These are phyloP conservation scores for Apium graveolens DNA, from an alignment of 129 eudicot species.

Conservation along the genomic window DNA sequence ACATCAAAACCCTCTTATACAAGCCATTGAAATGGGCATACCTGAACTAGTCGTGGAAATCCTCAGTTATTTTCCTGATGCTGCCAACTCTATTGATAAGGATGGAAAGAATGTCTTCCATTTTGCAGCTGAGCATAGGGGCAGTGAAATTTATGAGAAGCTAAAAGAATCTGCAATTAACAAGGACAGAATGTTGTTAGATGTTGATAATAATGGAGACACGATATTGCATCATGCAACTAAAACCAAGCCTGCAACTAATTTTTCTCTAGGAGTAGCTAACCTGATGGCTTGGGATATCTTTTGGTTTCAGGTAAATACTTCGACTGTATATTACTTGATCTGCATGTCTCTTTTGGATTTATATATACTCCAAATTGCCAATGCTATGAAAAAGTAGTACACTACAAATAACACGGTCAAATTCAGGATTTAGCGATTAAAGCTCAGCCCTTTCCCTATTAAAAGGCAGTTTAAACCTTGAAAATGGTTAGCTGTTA, in stretches of 20 bases:
- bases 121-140: neutral
- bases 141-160: neutral
- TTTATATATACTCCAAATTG: no score
- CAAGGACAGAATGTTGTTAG: slow-evolving; percentile 8
- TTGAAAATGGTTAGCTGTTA: neutral
- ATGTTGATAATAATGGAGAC: slow-evolving; percentile 11
- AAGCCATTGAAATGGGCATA: slow-evolving; percentile 11
- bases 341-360: no score
- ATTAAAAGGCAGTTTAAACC: no score
- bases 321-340: neutral
- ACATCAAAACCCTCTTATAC: neutral
- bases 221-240: slow-evolving; percentile 12
- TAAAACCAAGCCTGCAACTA: neutral
- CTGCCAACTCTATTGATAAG: slow-evolving; percentile 11
- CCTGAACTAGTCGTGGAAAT: slow-evolving; percentile 7
- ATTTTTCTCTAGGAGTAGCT: neutral
- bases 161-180: neutral
- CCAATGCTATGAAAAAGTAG: no score
- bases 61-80: slow-evolving; percentile 12
- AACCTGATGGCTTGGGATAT: slow-evolving; percentile 13
- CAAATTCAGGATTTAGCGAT: no score
- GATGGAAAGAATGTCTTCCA: slow-evolving; percentile 11
- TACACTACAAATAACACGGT: no score
- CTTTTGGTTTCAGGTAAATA: slow-evolving; percentile 13
- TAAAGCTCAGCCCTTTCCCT: no score